Percentiles rank a stretch among this genome's conserved stretches.
Conservation (phyloP, 1,284 basidiomycete genomes). For the Rhodotorula glutinis region DNA sequence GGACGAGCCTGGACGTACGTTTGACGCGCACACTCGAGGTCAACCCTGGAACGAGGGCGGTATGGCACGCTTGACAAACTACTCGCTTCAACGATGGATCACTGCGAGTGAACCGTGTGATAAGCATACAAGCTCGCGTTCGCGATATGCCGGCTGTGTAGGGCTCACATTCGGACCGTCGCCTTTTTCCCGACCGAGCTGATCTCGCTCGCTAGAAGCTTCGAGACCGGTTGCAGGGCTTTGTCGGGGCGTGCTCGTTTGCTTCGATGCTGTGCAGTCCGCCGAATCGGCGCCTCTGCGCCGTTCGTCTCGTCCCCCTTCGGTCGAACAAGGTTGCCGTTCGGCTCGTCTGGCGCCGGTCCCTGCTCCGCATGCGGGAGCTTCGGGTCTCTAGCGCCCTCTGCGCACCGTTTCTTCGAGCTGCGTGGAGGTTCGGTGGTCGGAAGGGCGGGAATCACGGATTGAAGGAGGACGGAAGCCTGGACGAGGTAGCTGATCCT, state of each 20-base stretch:
- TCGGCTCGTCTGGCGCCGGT: too few relatives aligned
- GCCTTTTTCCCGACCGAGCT: slow-evolving; percentile 66
- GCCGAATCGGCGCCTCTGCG: too few relatives aligned
- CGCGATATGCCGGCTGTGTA: neutral
- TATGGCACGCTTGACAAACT: slow-evolving; percentile 65
- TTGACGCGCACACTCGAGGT: slow-evolving; percentile 63
- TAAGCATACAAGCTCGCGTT: too few relatives aligned
- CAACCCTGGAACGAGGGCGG: slow-evolving; percentile 63
- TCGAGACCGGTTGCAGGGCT: slow-evolving; percentile 51
- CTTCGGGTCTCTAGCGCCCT: too few relatives aligned
- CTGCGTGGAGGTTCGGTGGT: too few relatives aligned
- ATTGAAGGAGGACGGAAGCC: slow-evolving; percentile 62
- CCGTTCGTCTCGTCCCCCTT: neutral
- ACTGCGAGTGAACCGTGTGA: slow-evolving; percentile 49
- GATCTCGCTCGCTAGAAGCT: slow-evolving; percentile 64
- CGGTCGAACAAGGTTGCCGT: accelerated
- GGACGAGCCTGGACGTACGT: slow-evolving; percentile 51
- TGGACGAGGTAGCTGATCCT: slow-evolving; percentile 79
- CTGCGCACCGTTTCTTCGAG: too few relatives aligned
- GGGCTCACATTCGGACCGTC: slow-evolving; percentile 65
- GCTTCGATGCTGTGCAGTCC: too few relatives aligned
- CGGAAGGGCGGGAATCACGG: neutral
- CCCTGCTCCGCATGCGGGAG: neutral
- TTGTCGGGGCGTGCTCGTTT: too few relatives aligned
- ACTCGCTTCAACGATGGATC: slow-evolving; percentile 74